Base-by-base conservation (phyloP, 129 eudicot genomes). In the Kitagawia praeruptora region DNA sequence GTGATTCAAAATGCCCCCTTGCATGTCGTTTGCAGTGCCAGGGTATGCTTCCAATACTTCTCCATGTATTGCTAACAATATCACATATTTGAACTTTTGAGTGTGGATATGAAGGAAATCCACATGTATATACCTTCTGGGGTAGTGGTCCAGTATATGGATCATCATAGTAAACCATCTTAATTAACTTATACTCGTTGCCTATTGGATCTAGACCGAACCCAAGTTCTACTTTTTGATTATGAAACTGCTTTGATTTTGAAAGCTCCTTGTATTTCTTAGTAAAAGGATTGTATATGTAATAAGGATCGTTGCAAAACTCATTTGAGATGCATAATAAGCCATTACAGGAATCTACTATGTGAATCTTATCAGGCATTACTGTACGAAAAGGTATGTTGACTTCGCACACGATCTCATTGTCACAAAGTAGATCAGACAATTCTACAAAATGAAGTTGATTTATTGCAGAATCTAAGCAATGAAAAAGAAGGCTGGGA, bases 291-390 rank as follows among this genome's bases (percentile, higher is more conserved):
- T 83, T 79, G 80, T 74, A 79, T 40, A 79, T n/a, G 15, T 39
- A 83, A 0, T 75, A 3, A 2, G 72, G 21, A n/a, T 79, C 77
- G 19, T 18, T 7, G 58, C 54, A 53, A 15, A 49, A 76, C 3
- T 70, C 31, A 42, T 67, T 44, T n/a, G 44, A 45, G 46, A 75
- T 10, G 77, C 83, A 83, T 40, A 83, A 69, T 21, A 83, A 27
- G 8, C 86, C 83, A 41, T 83, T 69, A 44, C 82, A 83, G 28
- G 86, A 83, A 10, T 77, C 76, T 54, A 83, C 4, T 4, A 79
- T 31, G 16, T 42, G 11, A 38, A 79, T 66, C 25, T 66, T 34
- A 34, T 34, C 64, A 8, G 80, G 77, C 61, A 51, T 3, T 51
- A 19, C 4, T 51, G 23, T 18, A 16, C 19, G 8, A 18, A 51